Evolutionary conservation across 768 basidiomycete species (phyloP), one percentile per base, ranked within the genome.

Genomic region (Fomitopsis pulvina): DNA sequence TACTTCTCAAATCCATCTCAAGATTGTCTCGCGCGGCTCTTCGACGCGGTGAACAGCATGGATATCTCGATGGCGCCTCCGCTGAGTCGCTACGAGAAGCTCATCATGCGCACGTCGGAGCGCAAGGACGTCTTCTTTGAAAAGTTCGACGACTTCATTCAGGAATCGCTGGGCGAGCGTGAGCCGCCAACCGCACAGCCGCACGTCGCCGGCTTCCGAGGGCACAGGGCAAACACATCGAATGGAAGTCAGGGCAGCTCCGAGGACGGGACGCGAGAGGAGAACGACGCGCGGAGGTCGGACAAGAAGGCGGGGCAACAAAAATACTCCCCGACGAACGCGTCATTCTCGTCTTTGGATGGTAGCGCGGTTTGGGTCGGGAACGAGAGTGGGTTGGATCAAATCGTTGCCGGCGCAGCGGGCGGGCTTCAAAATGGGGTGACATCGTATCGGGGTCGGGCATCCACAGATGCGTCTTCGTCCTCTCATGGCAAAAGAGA

Each of bases 11-110:
- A 85, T 54, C 93, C 94, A 0, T 92, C 92, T 0, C 83, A 94
- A 62, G 89, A 91, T 56, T 89, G 92, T 58, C 81, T 99, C 12
- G 81, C 87, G 2, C 83, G 88, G 2, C 76, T 99, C 2, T 98
- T 92, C 63, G 90, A 95, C 57, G 83, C 93, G 4, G 84, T 97
- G 54, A 98, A 98, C 64, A 81, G 87, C 5, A 91, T 98, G 79
- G 82, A 95, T 60, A 72, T 91, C 18, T 77, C 83, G n/a, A 76
- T 74, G 8, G 82, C 88, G 22, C 96, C 96, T 2, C 64, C 71
- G 4, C 71, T 99, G 39, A 84, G 83, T 4, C 81, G 89, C 25
- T 71, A 77, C 54, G 96, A 99, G 69, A 92, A 91, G 57, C 70
- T 92, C 47, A 77, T 99, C 51, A 83, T 97, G 77, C 87, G 94